Conservation (phyloP, 148 eudicot species). For the Amaranthus palmeri region DNA sequence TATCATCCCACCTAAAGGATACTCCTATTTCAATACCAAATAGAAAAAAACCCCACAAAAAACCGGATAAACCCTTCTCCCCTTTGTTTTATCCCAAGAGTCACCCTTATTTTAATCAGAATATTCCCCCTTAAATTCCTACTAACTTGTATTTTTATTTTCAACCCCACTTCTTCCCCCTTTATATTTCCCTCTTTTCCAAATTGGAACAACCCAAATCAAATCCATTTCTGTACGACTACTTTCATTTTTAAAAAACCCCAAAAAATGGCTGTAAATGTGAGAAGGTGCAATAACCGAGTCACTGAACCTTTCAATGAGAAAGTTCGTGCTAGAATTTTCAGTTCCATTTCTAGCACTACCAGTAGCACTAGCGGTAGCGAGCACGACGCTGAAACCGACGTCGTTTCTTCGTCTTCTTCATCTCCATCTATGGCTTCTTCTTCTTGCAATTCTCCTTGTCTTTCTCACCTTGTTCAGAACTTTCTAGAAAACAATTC, state of each 20-base stretch:
- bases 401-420: constrained; percentile 33
- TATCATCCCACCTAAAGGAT: background rate
- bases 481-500: constrained; percentile 39
- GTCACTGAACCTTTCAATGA: constrained; percentile 50
- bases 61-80: constrained; percentile 12
- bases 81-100: constrained; percentile 22
- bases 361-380: constrained; percentile 54
- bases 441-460: constrained; percentile 19
- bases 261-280: constrained; percentile 34
- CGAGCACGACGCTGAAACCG: constrained; percentile 49
- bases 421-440: constrained; percentile 9
- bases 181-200: background rate
- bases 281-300: constrained; percentile 27
- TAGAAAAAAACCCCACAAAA: background rate
- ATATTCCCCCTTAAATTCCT: constrained; percentile 20
- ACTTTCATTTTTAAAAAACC: background rate
- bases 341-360: constrained; percentile 24
- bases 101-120: constrained; percentile 13
- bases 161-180: background rate
- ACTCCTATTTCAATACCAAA: background rate
- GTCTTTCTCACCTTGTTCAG: constrained; percentile 49
- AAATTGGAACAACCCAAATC: background rate
- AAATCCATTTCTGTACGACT: background rate
- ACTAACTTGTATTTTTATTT: background rate
- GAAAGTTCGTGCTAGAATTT: constrained; percentile 42